Conservation (phyloP, 2,329 filamentous ascomycete species). For the Penicillium sp. region DNA sequence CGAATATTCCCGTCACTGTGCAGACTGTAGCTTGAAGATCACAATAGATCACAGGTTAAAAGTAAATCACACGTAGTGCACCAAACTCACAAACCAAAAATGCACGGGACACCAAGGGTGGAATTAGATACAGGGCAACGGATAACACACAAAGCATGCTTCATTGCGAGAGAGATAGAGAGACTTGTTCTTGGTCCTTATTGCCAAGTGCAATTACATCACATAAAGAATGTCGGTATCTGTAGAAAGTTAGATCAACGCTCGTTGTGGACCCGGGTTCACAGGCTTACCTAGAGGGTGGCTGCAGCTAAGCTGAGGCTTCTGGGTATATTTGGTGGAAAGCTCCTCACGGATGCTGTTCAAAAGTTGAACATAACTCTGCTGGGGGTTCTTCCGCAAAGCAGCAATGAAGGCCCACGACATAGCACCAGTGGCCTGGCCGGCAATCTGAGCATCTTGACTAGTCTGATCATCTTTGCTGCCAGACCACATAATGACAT, state of each 20-base stretch:
- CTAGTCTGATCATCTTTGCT: constrained; percentile 96
- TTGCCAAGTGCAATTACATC: constrained; percentile 52
- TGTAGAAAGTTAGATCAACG: constrained; percentile 30
- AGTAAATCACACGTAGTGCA: constrained; percentile 18
- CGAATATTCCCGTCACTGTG: constrained; percentile 8
- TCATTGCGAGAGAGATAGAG: background rate
- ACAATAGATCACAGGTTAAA: constrained; percentile 11
- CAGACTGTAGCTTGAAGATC: background rate
- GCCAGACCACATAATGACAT: constrained; percentile 97
- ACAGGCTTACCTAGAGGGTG: constrained; percentile 80
- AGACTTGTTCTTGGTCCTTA: background rate
- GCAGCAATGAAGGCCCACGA: constrained; percentile 94
- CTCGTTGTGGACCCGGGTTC: background rate
- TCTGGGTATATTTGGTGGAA: constrained; percentile 83
- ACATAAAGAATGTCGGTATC: constrained; percentile 69
- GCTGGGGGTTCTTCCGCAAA: constrained; percentile 88
- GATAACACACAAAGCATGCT: constrained; percentile 17
- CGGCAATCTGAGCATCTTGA: constrained; percentile 83
- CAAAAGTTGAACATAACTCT: constrained; percentile 92
- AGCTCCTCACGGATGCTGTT: constrained; percentile 94
- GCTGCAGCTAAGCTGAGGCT: constrained; percentile 93
- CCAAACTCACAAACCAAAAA: constrained; percentile 10
- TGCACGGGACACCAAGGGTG: constrained; percentile 17
- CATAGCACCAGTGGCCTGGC: constrained; percentile 95
- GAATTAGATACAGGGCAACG: constrained; percentile 24